Conservation (phyloP, 2,329 filamentous ascomycete genomes). For the Cladosporium colombiae region DNA sequence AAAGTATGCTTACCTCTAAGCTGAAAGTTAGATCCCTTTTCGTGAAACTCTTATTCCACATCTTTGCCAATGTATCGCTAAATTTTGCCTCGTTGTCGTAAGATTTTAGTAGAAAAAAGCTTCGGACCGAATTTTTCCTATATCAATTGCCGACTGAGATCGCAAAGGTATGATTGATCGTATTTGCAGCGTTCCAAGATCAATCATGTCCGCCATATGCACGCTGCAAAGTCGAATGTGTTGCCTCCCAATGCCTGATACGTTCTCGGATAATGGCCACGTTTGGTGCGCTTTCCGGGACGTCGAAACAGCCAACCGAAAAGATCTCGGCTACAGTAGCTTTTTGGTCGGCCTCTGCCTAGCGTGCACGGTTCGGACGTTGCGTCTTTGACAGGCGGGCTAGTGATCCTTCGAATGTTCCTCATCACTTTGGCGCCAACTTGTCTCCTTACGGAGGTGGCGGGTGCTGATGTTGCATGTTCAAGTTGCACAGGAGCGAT, state of each 20-base stretch:
- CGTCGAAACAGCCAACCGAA: neutral
- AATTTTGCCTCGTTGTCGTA: neutral
- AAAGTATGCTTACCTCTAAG: neutral
- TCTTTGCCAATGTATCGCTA: neutral
- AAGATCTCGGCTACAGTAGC: neutral
- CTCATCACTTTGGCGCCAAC: neutral
- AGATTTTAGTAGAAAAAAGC: neutral
- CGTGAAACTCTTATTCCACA: neutral
- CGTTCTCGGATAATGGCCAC: neutral
- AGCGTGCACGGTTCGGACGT: neutral
- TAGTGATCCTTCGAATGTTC: neutral
- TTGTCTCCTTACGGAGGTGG: neutral
- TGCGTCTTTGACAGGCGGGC: neutral
- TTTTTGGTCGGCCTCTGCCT: neutral
- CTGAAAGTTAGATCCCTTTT: neutral
- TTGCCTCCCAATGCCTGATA: neutral
- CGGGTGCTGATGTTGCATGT: neutral
- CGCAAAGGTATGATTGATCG: neutral
- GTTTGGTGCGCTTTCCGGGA: neutral
- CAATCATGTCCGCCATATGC: neutral
- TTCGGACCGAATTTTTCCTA: neutral
- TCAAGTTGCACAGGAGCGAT: neutral
- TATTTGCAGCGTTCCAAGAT: neutral
- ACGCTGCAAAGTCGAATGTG: neutral
- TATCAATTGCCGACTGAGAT: neutral